These are phyloP conservation scores for Acacia crassicarpa DNA, from an alignment of 306 rosid species.

Conservation along the genomic window DNA sequence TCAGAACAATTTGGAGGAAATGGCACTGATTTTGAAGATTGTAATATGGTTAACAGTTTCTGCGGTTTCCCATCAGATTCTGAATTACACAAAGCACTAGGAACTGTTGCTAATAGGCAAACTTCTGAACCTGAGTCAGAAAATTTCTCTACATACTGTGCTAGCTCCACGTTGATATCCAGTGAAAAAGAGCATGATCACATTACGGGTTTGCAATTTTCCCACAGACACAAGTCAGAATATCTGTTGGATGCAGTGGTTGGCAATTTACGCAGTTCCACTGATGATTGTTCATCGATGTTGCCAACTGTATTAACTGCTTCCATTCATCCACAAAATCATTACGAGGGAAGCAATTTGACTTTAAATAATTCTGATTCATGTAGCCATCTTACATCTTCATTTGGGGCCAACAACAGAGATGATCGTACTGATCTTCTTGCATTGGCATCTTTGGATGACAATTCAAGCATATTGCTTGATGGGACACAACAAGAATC, in stretches of 20 bases:
- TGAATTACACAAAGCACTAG: constrained; percentile 68
- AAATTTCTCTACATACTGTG: constrained; percentile 36
- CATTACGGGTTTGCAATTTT: constrained; percentile 30
- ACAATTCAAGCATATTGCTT: constrained; percentile 36
- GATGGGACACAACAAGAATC: constrained; percentile 36
- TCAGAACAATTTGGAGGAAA: constrained; percentile 37
- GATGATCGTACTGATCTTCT: constrained; percentile 28
- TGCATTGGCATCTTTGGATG: constrained; percentile 44
- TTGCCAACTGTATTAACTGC: constrained; percentile 29
- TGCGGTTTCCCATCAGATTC: constrained; percentile 47
- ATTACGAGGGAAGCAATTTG: constrained; percentile 42
- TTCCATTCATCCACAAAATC: constrained; percentile 39
- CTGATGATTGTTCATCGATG: constrained; percentile 45
- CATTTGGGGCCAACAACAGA: constrained; percentile 27
- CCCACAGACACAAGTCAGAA: constrained; percentile 37
- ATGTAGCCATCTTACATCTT: constrained; percentile 33
- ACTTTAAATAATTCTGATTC: constrained; percentile 26
- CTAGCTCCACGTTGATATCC: constrained; percentile 38
- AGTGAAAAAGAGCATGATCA: constrained; percentile 34
- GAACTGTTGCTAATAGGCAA: constrained; percentile 37
- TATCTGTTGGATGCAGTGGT: constrained; percentile 46
- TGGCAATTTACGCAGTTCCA: constrained; percentile 37
- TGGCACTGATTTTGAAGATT: constrained; percentile 22
- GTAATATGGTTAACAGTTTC: constrained; percentile 29
- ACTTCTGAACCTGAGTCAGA: constrained; percentile 33